Evolutionary conservation across 2,329 filamentous ascomycete genomes (phyloP), one percentile per base, ranked within the genome.

Genomic region (Monilinia aucupariae): DNA sequence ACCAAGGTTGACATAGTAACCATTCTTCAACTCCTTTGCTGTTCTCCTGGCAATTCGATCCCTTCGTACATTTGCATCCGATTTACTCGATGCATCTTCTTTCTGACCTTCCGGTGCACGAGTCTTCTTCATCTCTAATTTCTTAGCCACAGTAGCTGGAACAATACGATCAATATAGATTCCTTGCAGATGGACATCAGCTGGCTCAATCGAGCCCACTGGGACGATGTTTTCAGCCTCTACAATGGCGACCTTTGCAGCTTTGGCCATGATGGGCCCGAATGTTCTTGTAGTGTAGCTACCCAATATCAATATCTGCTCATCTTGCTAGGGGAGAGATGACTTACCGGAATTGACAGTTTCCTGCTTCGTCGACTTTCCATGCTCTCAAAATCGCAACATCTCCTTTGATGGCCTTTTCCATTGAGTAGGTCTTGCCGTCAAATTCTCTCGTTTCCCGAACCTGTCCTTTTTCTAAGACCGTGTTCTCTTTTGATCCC

Each of bases 181-280:
- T 17, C 91, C 90, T 0, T 90, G 89, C 3, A 94, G 79, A 71
- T 93, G 86, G 7, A 94, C 85, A 51, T 86, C 83, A 62, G 89
- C 86, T 4, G 90, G 85, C 59, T 86, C 81, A 48, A 94, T 86
- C 2, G 85, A 84, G 27, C 90, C 90, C 1, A 85, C 75, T 4
- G 88, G 85, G 60, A 94, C 90, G 64, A 94, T 91, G 67, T 92
- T 82, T 72, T 94, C 90, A 1, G 90, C 91, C 73, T 94, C 90
- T 49, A 93, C 89, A 41, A 94, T 92, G 39, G 90, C 87, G 49
- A 89, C 72, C 51, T 82, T 84, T 1, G 90, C 91, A 0, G 90
- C 90, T 76, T 92, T 92, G 65, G 89, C 90, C 88, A 91, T 91
- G 67, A 90, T 82, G 2, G 84, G 82, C 1, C 85, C 87, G 67